These are phyloP conservation scores for Oryza coarctata DNA, from an alignment of 176 grass and related monocot genomes.

Conservation along the genomic window DNA sequence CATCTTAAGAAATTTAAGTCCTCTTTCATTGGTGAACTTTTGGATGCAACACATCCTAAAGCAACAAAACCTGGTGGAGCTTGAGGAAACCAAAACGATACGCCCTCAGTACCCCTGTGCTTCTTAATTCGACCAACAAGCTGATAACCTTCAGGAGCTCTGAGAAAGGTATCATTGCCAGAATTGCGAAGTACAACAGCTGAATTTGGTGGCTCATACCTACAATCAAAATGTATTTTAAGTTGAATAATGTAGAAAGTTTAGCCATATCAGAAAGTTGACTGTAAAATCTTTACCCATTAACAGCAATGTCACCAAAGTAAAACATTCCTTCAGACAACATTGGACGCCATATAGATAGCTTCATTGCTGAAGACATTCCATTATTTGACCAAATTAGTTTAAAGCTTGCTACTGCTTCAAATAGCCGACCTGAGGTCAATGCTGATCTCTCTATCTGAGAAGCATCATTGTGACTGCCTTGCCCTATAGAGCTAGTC, in stretches of 20 bases:
- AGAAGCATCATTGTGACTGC: constrained; percentile 38
- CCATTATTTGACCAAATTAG: constrained; percentile 86
- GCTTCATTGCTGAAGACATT: constrained; percentile 61
- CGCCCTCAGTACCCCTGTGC: constrained; percentile 60
- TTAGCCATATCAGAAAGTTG: constrained; percentile 5
- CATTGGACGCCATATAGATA: constrained; percentile 94
- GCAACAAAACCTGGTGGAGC: constrained; percentile 88
- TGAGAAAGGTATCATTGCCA: constrained; percentile 73
- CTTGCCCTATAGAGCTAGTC: constrained; percentile 40
- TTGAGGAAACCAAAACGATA: constrained; percentile 88
- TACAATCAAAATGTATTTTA: constrained; percentile 40
- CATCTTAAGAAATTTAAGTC: constrained; percentile 73
- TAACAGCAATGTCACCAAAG: constrained; percentile 84
- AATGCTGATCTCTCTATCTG: constrained; percentile 57
- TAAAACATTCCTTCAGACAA: constrained; percentile 75
- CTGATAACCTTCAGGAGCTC: constrained; percentile 66
- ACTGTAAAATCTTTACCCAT: constrained; percentile 58
- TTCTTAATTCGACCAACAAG: constrained; percentile 83
- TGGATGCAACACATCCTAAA: constrained; percentile 87
- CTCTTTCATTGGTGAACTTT: constrained; percentile 51
- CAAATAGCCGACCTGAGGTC: constrained; percentile 65
- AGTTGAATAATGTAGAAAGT: constrained; percentile 14
- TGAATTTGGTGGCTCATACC: constrained; percentile 94
- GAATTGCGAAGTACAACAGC: constrained; percentile 73
- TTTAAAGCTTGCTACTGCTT: constrained; percentile 83